Evolutionary conservation across 2,329 filamentous ascomycete species (phyloP), one percentile per base, ranked within the genome.

Genomic region (Phaeosphaeriaceae sp.): DNA sequence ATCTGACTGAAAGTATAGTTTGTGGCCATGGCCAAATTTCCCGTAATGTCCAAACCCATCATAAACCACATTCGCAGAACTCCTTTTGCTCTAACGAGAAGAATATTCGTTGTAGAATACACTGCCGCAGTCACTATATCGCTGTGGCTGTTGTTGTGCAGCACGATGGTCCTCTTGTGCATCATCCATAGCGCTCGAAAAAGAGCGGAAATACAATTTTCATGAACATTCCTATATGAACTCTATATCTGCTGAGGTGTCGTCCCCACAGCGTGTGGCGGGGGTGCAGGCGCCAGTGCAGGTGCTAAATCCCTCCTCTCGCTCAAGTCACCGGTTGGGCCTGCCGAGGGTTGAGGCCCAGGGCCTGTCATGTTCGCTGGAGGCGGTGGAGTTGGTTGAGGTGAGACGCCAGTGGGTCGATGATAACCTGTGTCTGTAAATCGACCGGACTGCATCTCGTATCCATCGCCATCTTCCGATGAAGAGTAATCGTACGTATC

Each of bases 401-500:
- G 67, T 15, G 54, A 64, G 12, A 70, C 60, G 0, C 65, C 68
- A 12, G 58, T 49, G 6, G 65, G 63, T 7, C 64, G 62, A 43
- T 72, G 68, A 40, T 74, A 73, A 11, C 66, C 67, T 20, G 71
- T 73, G 34, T 73, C 70, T 6, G 67, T 68, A 20, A 70, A 57
- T 3, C 53, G 60, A 4, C 68, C 69, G 6, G 58, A 54, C 49
- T 72, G 70, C 16, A 74, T 58, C 53, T 74, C 72, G 35, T 69
- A 72, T 33, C 63, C 62, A 12, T 69, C 66, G 2, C 73, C 72
- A 17, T 74, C 72, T 45, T 74, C 72, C 1, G 72, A 74, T 6
- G 71, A 74, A 1, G 71, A 74, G 34, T 71, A 72, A 28, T 68
- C 66, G 37, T 74, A 74, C 5, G 58, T 68, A 20, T 74, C 71